Evolutionary conservation across 352 stramenopile species (phyloP), one percentile per base, ranked within the genome.

Genomic region (Aphanomyces stellatus): DNA sequence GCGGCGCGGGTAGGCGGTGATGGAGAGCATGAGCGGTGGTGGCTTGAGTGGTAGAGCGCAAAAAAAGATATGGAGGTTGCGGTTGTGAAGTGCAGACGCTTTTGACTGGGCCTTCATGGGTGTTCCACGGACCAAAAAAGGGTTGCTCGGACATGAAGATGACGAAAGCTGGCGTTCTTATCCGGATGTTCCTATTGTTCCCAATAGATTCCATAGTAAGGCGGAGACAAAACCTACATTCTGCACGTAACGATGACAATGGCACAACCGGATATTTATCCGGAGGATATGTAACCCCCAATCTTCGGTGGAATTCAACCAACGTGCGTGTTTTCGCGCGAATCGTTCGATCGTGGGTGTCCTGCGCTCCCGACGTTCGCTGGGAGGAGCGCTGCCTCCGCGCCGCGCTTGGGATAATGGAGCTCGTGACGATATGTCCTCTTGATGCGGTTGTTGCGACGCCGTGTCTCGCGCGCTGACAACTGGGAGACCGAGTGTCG

Each of bases 1-100:
- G 69, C 85, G 85, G 25, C 85, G 85, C 25, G 85, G 82, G 66
- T 90, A 91, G 62, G 82, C 80, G 17, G 85, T 93, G 75, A 93
- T 91, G 62, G 74, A 76, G 71, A 93, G 71, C 85, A 93, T 93
- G 33, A 22, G 8, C 8, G 37, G 37, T 53, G 13, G 19, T 22
- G 46, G 17, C 22, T 28, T 13, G 46, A 28, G 13, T 53, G 24
- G 17, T 53, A 17, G 37, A n/a, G 37, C 37, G 37, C 8, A 43
- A 43, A 43, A 17, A 43, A 17, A 17, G 37, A 43, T 17, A 43
- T 43, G 37, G 8, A 43, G 37, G n/a, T n/a, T n/a, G n/a, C n/a
- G n/a, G n/a, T n/a, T n/a, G n/a, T n/a, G n/a, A n/a, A n/a, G n/a
- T n/a, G n/a, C n/a, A n/a, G n/a, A n/a, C n/a, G n/a, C n/a, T n/a